Evolutionary conservation across 1,284 basidiomycete species (phyloP).

Genomic region (Puccinia coronata): DNA sequence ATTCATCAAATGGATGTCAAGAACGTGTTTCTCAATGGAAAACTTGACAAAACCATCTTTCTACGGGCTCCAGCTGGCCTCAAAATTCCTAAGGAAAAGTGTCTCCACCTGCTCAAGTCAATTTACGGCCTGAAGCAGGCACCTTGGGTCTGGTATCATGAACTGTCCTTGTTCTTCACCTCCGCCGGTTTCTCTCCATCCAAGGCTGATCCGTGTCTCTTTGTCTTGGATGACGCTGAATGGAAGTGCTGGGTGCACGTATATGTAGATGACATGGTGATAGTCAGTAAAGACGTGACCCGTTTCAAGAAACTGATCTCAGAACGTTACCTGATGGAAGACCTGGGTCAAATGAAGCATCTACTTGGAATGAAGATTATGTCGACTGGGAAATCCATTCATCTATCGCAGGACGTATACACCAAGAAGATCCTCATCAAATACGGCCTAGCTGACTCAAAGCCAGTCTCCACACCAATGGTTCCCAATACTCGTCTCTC

Average conservation of each 20-base stretch:
- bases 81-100: neutral
- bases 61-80: neutral
- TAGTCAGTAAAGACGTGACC: too few species aligned
- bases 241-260: neutral
- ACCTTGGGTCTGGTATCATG: neutral
- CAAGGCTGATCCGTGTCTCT: neutral
- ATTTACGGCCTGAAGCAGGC: neutral
- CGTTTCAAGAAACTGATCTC: neutral
- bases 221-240: neutral
- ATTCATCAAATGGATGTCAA: neutral
- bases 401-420: neutral
- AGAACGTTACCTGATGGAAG: neutral
- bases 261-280: too few species aligned
- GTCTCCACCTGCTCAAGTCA: neutral
- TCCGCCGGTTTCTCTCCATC: neutral
- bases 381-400: neutral
- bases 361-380: neutral
- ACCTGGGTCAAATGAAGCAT: too few species aligned
- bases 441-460: too few species aligned
- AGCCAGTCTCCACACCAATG: too few species aligned
- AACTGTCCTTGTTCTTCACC: neutral
- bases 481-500: too few species aligned
- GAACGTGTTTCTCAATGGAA: too few species aligned
- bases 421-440: neutral
- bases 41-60: too few species aligned